Percentiles rank a stretch among this genome's conserved stretches.
These are phyloP conservation scores for Haplosporangium gracile DNA, from an alignment of 192 early-diverging fungal genomes.

Conservation along the genomic window DNA sequence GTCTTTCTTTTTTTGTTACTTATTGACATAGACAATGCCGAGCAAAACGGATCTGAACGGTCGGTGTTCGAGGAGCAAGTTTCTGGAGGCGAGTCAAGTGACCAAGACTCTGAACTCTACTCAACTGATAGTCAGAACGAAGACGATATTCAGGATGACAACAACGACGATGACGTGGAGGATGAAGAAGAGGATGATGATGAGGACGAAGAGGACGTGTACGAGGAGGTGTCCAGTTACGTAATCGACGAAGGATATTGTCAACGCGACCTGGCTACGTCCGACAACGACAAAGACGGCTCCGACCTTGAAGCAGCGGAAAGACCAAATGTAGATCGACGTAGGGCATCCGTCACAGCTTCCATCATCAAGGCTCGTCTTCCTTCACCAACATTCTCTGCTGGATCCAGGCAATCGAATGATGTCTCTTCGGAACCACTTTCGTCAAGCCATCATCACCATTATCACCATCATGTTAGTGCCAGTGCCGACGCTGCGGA, in stretches of 20 bases:
- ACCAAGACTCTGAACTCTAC: constrained; percentile 17
- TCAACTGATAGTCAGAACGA: constrained; percentile 20
- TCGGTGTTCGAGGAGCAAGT: constrained; percentile 9
- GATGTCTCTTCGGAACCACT: not conserved
- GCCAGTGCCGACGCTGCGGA: not conserved
- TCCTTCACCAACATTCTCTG: constrained; percentile 42
- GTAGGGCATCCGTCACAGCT: not conserved
- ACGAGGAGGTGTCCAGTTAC: constrained; percentile 11
- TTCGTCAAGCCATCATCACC: not conserved
- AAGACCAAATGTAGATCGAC: not conserved
- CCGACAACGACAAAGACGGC: constrained; percentile 26
- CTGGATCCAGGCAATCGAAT: constrained; percentile 2
- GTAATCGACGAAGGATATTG: not conserved
- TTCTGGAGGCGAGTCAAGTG: constrained; percentile 12
- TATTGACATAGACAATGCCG: not conserved
- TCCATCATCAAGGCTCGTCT: constrained; percentile 14
- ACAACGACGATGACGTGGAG: not conserved
- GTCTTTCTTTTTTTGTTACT: not conserved
- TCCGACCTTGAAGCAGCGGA: constrained; percentile 7
- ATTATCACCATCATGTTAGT: not conserved
- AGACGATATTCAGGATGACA: not conserved
- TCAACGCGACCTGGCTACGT: not conserved
- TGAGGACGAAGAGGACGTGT: not conserved
- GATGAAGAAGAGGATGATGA: not conserved
- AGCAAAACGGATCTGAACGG: constrained; percentile 1